These are phyloP conservation scores for Tetrapisispora fleetii DNA, from an alignment of 805 yeast genomes.

Conservation along the genomic window DNA sequence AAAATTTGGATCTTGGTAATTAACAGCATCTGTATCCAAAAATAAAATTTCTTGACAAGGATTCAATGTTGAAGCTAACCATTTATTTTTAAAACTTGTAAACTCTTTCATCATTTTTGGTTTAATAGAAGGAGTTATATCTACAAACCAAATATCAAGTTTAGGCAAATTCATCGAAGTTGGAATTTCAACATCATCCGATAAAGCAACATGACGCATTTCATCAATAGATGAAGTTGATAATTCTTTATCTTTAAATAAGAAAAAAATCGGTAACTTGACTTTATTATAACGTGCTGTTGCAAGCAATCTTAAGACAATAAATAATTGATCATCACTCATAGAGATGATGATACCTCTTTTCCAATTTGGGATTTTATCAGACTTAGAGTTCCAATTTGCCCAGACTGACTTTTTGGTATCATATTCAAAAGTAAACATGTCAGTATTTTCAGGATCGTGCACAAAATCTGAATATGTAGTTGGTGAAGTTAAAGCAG, in stretches of 20 bases:
- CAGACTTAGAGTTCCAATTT: conserved; percentile 9
- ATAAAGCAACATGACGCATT: conserved; percentile 28
- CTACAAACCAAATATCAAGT: conserved; percentile 35
- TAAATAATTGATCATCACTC: conserved; percentile 24
- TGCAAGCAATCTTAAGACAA: conserved; percentile 32
- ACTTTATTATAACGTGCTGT: conserved; percentile 31
- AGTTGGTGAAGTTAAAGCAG: background rate
- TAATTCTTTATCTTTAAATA: conserved; percentile 31
- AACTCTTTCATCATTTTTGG: conserved; percentile 20
- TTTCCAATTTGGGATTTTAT: conserved; percentile 6
- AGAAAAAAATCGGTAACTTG: conserved; percentile 33
- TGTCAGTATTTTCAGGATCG: background rate
- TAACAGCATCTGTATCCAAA: conserved; percentile 44
- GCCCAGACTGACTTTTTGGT: conserved; percentile 9
- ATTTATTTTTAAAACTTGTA: conserved; percentile 28
- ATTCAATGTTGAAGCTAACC: conserved; percentile 40
- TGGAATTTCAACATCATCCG: conserved; percentile 4
- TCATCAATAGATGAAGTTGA: conserved; percentile 23
- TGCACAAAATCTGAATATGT: background rate
- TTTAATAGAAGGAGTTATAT: conserved; percentile 20
- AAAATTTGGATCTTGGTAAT: conserved; percentile 32
- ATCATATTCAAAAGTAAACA: conserved; percentile 6
- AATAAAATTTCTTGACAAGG: conserved; percentile 41
- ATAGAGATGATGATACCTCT: conserved; percentile 17
- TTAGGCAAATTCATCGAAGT: conserved; percentile 5